phyloP scores from a whole-genome alignment of 139 green algal genomes.

The Tetradesmus lagerheimii region DNA sequence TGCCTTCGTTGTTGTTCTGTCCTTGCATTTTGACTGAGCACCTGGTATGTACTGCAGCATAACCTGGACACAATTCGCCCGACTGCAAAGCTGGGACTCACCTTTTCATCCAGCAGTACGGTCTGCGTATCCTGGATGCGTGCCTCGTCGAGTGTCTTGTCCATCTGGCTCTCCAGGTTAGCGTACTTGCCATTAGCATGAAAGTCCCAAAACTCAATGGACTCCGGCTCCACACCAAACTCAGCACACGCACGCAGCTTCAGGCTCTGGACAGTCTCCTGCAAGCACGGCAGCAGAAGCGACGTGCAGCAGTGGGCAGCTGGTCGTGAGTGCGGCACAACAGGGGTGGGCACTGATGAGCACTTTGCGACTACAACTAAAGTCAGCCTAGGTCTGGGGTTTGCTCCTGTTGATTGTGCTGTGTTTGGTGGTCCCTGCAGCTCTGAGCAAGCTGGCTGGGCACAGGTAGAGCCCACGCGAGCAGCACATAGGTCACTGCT shows the following conservation, averaged over 20 bases:
- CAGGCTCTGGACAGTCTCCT: conserved; percentile 62
- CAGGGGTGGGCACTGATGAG: not conserved
- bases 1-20: too few relatives aligned
- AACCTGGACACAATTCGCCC: too few relatives aligned
- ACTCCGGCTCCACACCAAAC: conserved; percentile 55
- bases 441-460: not conserved
- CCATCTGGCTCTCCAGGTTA: conserved; percentile 22
- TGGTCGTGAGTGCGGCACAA: not conserved
- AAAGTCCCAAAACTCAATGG: conserved; percentile 66
- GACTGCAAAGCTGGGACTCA: conserved; percentile 1
- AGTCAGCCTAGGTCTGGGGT: too few relatives aligned
- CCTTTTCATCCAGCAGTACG: conserved; percentile 62
- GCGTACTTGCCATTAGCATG: conserved; percentile 43
- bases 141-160: conserved; percentile 18
- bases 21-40: too few relatives aligned
- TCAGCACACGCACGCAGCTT: conserved; percentile 63
- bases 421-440: too few relatives aligned
- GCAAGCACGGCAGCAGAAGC: not conserved
- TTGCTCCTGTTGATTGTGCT: too few relatives aligned
- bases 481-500: not conserved
- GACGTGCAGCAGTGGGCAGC: not conserved
- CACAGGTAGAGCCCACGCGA: not conserved
- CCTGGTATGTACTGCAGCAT: too few relatives aligned
- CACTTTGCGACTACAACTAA: not conserved
- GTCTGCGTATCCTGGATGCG: conserved; percentile 49